Evolutionary conservation across 1,284 basidiomycete species (phyloP).

Genomic region (Papiliotrema fonsecae): DNA sequence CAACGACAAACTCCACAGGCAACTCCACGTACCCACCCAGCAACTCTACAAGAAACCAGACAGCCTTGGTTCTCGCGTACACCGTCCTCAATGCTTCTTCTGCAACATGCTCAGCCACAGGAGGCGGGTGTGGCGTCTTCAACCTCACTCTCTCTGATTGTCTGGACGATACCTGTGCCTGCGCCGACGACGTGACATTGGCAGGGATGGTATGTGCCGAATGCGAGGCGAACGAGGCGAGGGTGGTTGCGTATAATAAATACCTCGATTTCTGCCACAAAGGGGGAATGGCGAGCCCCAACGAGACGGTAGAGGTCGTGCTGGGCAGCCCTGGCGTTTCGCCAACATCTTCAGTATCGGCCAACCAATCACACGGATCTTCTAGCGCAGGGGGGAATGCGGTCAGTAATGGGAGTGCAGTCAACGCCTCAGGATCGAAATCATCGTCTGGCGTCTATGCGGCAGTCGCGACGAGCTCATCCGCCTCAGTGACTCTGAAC

Average conservation of each 20-base stretch:
- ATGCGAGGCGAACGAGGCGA: background rate
- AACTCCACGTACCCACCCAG: too few relatives aligned
- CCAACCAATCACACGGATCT: too few relatives aligned
- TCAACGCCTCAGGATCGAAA: too few relatives aligned
- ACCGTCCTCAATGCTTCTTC: background rate
- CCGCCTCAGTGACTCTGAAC: too few relatives aligned
- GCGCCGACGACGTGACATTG: constrained; percentile 1
- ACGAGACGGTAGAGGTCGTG: constrained; percentile 2
- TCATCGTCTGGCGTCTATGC: too few relatives aligned
- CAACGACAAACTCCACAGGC: too few relatives aligned
- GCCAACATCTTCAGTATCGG: too few relatives aligned
- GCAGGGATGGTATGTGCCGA: constrained; percentile 6
- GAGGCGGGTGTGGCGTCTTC: constrained; percentile 3
- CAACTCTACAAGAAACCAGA: too few relatives aligned
- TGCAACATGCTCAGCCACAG: background rate
- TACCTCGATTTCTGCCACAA: constrained; percentile 1
- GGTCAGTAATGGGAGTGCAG: too few relatives aligned
- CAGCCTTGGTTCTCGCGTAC: background rate
- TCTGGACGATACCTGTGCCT: constrained; percentile 1
- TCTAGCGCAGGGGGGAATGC: too few relatives aligned
- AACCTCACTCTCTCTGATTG: background rate
- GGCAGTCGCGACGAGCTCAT: too few relatives aligned
- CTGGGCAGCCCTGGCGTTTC: background rate
- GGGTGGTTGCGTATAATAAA: background rate
- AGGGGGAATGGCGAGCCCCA: constrained; percentile 2